Evolutionary conservation across 2,329 filamentous ascomycete species (phyloP).

Genomic region (Pyricularia pennisetigena): DNA sequence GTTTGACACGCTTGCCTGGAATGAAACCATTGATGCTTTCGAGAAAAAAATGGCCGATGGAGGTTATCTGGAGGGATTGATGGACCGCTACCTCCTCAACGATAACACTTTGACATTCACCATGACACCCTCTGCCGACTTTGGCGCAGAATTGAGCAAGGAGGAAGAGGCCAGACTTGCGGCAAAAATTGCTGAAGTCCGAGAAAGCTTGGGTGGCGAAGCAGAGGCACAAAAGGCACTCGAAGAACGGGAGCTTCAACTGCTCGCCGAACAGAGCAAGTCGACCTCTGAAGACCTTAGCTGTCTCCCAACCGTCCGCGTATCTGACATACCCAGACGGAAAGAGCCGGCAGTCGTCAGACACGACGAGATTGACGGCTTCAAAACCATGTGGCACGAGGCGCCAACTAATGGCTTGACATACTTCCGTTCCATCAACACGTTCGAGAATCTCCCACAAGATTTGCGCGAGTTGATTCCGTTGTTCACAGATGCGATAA

Average conservation of each 20-base stretch:
- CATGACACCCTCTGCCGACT: conserved; percentile 77
- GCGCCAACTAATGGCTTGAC: conserved; percentile 92
- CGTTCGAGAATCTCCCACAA: conserved; percentile 68
- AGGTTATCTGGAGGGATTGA: conserved; percentile 70
- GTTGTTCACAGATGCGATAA: conserved; percentile 83
- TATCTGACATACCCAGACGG: conserved; percentile 76
- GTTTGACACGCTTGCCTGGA: conserved; percentile 85
- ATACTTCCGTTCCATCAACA: conserved; percentile 86
- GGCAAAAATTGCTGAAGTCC: conserved; percentile 61
- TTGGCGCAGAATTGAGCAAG: conserved; percentile 59
- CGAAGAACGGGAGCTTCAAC: conserved; percentile 66
- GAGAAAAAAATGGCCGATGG: conserved; percentile 65
- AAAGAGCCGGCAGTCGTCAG: conserved; percentile 52
- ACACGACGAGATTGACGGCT: conserved; percentile 55
- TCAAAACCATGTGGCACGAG: conserved; percentile 80
- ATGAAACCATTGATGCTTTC: conserved; percentile 77
- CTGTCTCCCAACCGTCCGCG: conserved; percentile 78
- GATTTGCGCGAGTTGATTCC: conserved; percentile 79
- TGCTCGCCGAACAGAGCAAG: conserved; percentile 75
- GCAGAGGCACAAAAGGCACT: conserved; percentile 63
- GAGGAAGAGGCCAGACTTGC: conserved; percentile 72
- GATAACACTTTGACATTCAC: conserved; percentile 85
- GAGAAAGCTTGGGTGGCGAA: conserved; percentile 58
- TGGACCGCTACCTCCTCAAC: conserved; percentile 86
- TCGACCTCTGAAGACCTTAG: conserved; percentile 77